These are phyloP conservation scores for Rubia tinctorum DNA, from an alignment of 305 asterid species.

Conservation along the genomic window DNA sequence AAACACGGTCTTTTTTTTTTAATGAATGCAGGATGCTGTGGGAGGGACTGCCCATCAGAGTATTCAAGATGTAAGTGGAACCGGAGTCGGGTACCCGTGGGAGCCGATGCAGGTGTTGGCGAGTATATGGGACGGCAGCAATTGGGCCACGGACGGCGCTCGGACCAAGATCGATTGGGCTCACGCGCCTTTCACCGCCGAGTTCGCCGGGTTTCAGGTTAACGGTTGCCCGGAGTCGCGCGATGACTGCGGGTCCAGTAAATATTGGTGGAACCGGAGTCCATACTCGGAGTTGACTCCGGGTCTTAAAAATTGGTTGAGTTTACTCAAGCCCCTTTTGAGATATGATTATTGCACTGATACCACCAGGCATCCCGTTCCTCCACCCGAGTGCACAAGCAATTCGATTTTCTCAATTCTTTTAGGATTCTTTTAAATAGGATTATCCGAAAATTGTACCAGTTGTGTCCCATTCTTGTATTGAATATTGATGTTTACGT, in stretches of 20 bases:
- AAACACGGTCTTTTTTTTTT: neutral
- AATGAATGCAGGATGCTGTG: constrained; percentile 40
- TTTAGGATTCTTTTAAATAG: too few species aligned
- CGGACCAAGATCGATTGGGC: constrained; percentile 52
- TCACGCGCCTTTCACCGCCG: constrained; percentile 49
- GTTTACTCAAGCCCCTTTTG: neutral
- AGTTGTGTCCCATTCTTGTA: too few species aligned
- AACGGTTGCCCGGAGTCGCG: constrained; percentile 32
- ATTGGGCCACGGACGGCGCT: constrained; percentile 82
- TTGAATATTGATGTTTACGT: too few species aligned
- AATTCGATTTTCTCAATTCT: neutral
- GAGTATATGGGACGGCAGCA: constrained; percentile 59
- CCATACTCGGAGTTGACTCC: constrained; percentile 7
- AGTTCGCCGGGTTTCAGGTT: constrained; percentile 29
- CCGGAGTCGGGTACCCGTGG: constrained; percentile 42
- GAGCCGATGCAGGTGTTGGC: constrained; percentile 48
- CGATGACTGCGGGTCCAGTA: constrained; percentile 29
- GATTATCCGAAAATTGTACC: too few species aligned
- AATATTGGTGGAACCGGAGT: constrained; percentile 54
- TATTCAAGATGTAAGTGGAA: constrained; percentile 35
- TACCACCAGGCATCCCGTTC: neutral
- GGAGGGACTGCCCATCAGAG: constrained; percentile 52
- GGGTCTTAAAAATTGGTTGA: neutral
- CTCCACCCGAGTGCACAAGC: constrained; percentile 6
- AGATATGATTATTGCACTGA: constrained; percentile 14